Evolutionary conservation across 495 filamentous ascomycete genomes (phyloP).

Genomic region (Talaromyces trachyspermus): DNA sequence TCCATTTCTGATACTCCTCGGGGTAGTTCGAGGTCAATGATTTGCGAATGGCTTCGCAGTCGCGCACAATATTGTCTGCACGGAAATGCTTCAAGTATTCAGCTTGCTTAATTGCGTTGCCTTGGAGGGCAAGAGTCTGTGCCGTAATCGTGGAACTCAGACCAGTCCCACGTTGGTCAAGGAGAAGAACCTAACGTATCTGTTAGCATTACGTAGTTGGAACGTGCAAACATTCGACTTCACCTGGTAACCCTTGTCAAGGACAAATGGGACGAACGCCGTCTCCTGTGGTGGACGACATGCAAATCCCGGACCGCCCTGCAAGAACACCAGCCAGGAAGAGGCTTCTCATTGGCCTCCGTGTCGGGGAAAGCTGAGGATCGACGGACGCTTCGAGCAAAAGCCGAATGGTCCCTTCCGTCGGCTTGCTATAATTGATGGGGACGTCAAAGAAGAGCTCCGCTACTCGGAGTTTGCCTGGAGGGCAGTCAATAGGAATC

Average conservation of each 20-base stretch:
- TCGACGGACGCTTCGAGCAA: slow-evolving; percentile 64
- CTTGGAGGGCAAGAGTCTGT: slow-evolving; percentile 55
- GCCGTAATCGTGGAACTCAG: slow-evolving; percentile 72
- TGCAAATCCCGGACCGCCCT: slow-evolving; percentile 74
- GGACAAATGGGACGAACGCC: slow-evolving; percentile 55
- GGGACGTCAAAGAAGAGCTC: slow-evolving; percentile 86
- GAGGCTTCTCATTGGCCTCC: slow-evolving; percentile 41
- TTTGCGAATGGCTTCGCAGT: slow-evolving; percentile 78
- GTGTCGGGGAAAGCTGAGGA: slow-evolving; percentile 54
- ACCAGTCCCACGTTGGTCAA: slow-evolving; percentile 88
- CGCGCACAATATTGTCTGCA: slow-evolving; percentile 81
- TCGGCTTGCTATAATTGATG: slow-evolving; percentile 60
- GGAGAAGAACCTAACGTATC: slow-evolving; percentile 56
- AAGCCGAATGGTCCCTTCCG: slow-evolving; percentile 59
- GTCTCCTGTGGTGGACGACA: slow-evolving; percentile 66
- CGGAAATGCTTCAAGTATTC: slow-evolving; percentile 80
- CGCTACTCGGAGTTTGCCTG: slow-evolving; percentile 67
- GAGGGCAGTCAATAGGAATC: not conserved
- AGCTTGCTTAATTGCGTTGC: slow-evolving; percentile 59
- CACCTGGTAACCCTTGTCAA: slow-evolving; percentile 71
- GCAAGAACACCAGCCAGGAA: slow-evolving; percentile 60
- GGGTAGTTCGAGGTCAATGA: slow-evolving; percentile 64
- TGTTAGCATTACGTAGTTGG: not conserved
- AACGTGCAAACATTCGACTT: slow-evolving; percentile 1
- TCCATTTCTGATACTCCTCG: slow-evolving; percentile 70